phyloP scores from a whole-genome alignment of 768 basidiomycete genomes.

The Amanita jacksonii region DNA sequence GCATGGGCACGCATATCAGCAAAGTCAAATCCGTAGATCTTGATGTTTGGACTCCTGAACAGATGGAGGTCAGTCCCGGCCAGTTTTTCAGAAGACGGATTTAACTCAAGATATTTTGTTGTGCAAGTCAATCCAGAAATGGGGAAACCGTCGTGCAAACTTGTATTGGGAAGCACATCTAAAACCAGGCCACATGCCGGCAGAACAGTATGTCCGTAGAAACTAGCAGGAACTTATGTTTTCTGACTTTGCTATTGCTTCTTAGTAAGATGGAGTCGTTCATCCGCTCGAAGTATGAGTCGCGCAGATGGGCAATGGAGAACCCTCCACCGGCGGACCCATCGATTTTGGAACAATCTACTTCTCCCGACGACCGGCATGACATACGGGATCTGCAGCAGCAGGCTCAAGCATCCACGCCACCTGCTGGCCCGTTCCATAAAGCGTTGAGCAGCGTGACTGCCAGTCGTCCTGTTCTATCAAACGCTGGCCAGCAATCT shows the following conservation, averaged over 20 bases:
- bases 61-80: slow-evolving; percentile 68
- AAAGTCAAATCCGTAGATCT: slow-evolving; percentile 97
- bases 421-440: slow-evolving; percentile 20
- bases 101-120: neutral
- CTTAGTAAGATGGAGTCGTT: slow-evolving; percentile 97
- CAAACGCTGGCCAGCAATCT: slow-evolving; percentile 32
- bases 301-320: slow-evolving; percentile 87
- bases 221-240: no score
- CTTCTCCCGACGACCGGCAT: slow-evolving; percentile 15
- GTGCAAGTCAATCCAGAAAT: slow-evolving; percentile 70
- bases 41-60: slow-evolving; percentile 95
- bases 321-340: slow-evolving; percentile 81
- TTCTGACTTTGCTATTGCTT: slow-evolving; percentile 4
- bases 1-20: slow-evolving; percentile 98
- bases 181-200: slow-evolving; percentile 82
- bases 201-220: slow-evolving; percentile 91
- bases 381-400: slow-evolving; percentile 14
- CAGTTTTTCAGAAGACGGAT: neutral
- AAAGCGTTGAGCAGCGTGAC: slow-evolving; percentile 20
- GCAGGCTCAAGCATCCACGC: slow-evolving; percentile 15
- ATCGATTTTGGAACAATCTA: slow-evolving; percentile 51
- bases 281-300: slow-evolving; percentile 95
- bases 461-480: slow-evolving; percentile 21
- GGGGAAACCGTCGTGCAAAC: slow-evolving; percentile 92
- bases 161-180: slow-evolving; percentile 96